These are phyloP conservation scores for Colletotrichum magnum DNA, from an alignment of 2,329 filamentous ascomycete genomes.

Conservation along the genomic window DNA sequence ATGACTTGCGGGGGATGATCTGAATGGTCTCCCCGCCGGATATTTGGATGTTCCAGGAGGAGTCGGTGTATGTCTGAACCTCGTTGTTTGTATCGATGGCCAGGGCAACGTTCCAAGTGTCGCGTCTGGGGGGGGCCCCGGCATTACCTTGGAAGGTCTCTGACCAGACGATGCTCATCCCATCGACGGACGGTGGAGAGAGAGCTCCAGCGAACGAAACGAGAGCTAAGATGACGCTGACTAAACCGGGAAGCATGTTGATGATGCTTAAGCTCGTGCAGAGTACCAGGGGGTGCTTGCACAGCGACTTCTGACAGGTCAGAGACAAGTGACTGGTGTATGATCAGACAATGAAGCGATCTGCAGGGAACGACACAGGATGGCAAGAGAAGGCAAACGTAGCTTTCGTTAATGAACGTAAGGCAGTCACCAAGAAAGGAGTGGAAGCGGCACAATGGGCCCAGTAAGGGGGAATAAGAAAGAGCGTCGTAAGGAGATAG, in stretches of 20 bases:
- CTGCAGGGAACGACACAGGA: too few species aligned
- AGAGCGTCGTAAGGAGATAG: conserved; percentile 7
- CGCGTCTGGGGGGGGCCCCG: conserved; percentile 53
- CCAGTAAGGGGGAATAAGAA: conserved; percentile 15
- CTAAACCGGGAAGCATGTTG: conserved; percentile 8
- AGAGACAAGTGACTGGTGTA: too few species aligned
- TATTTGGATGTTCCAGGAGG: conserved; percentile 63
- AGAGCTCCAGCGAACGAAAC: conserved; percentile 51
- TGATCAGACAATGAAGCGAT: too few species aligned
- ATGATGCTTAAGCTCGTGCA: background rate
- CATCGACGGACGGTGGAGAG: conserved; percentile 54
- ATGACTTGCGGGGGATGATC: conserved; percentile 61
- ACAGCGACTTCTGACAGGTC: background rate
- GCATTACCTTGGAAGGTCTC: conserved; percentile 60
- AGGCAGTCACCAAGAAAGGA: conserved; percentile 36
- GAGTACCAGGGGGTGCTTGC: background rate
- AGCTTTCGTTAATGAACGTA: background rate
- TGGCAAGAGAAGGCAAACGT: too few species aligned
- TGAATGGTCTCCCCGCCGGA: conserved; percentile 66
- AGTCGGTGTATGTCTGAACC: conserved; percentile 63
- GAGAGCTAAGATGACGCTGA: conserved; percentile 37
- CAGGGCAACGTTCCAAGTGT: conserved; percentile 59
- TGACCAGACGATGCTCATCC: conserved; percentile 60
- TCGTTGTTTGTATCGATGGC: conserved; percentile 66
- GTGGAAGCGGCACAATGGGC: conserved; percentile 30